These are phyloP conservation scores for Macrophomina pseudophaseolina DNA, from an alignment of 2,329 filamentous ascomycete species.

Conservation along the genomic window DNA sequence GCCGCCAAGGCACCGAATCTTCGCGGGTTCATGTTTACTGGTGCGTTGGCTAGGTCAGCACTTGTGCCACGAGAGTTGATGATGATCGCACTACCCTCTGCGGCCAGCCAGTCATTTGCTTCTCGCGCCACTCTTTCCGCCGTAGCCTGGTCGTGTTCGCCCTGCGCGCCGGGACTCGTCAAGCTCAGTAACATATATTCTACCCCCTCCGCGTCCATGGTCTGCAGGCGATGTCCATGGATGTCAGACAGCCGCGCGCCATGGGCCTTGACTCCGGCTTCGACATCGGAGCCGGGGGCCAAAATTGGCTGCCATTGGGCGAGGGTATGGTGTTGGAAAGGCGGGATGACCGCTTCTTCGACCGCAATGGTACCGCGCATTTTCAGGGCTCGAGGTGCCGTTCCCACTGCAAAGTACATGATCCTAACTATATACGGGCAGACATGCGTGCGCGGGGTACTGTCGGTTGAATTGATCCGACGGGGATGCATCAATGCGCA, in stretches of 20 bases:
- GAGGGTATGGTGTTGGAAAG: slow-evolving; percentile 61
- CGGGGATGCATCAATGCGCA: no score
- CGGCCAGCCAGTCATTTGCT: slow-evolving; percentile 55
- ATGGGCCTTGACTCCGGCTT: slow-evolving; percentile 48
- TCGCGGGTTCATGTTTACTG: slow-evolving; percentile 49
- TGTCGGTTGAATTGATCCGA: not conserved
- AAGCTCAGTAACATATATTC: slow-evolving; percentile 56
- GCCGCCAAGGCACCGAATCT: slow-evolving; percentile 52
- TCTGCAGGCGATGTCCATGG: slow-evolving; percentile 46
- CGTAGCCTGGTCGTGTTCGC: slow-evolving; percentile 50
- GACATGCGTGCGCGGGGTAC: not conserved
- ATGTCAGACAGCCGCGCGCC: slow-evolving; percentile 60
- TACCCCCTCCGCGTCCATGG: slow-evolving; percentile 53
- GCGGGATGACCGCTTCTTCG: slow-evolving; percentile 65
- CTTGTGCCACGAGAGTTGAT: not conserved
- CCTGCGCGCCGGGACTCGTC: slow-evolving; percentile 56
- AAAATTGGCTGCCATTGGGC: slow-evolving; percentile 70
- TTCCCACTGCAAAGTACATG: no score
- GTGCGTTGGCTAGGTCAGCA: slow-evolving; percentile 42
- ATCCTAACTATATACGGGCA: not conserved
- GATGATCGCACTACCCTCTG: slow-evolving; percentile 30
- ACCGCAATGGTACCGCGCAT: slow-evolving; percentile 67
- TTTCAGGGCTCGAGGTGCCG: not conserved
- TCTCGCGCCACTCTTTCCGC: slow-evolving; percentile 51
- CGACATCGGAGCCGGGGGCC: slow-evolving; percentile 58